Evolutionary conservation across 306 rosid species (phyloP).

Genomic region (Abrus precatorius): DNA sequence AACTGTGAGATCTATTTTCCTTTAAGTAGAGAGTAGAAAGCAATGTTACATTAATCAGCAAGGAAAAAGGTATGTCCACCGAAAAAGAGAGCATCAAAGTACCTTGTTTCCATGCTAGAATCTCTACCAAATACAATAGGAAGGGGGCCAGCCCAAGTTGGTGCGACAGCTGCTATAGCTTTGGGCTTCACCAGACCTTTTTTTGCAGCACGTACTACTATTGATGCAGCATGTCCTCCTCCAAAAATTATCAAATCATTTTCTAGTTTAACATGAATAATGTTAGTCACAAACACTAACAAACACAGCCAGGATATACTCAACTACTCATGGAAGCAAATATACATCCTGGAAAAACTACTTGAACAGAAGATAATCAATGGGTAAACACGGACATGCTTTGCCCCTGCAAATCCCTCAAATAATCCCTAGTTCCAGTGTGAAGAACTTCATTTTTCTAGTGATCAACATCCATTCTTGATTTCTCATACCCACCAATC

Average conservation of each 20-base stretch:
- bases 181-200: conserved; percentile 80
- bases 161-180: conserved; percentile 92
- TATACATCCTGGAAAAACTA: conserved; percentile 13
- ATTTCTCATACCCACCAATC: conserved; percentile 28
- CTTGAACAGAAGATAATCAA: conserved; percentile 27
- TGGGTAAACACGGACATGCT: conserved; percentile 28
- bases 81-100: conserved; percentile 37
- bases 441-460: conserved; percentile 9
- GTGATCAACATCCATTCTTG: neutral
- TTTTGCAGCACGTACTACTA: conserved; percentile 80
- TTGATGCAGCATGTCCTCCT: conserved; percentile 92
- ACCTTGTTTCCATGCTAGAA: conserved; percentile 95
- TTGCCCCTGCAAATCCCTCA: neutral
- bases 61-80: neutral
- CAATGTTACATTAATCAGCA: conserved; percentile 1
- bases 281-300: conserved; percentile 37
- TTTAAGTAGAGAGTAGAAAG: conserved; percentile 16
- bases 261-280: conserved; percentile 58
- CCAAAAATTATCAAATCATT: conserved; percentile 81
- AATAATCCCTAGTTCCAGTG: conserved; percentile 17
- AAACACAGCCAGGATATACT: neutral
- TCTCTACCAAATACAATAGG: conserved; percentile 96
- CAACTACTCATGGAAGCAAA: conserved; percentile 22
- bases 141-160: conserved; percentile 99
- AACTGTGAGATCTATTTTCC: neutral